These are phyloP conservation scores for Balansia obtecta DNA, from an alignment of 2,329 filamentous ascomycete species.

Conservation along the genomic window DNA sequence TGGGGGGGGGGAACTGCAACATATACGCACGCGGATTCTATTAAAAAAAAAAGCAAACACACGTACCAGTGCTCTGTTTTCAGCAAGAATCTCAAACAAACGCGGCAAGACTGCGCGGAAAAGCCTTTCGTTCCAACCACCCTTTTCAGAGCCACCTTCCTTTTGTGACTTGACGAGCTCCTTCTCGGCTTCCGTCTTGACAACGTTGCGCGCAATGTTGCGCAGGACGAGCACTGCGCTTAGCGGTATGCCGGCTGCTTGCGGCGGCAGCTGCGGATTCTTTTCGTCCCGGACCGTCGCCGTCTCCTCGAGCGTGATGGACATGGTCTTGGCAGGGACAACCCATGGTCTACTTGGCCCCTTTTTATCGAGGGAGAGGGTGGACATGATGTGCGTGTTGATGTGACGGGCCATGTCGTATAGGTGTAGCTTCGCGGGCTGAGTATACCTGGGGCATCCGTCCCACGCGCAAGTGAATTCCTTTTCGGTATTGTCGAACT, in stretches of 20 bases:
- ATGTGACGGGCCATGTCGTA: conserved; percentile 49
- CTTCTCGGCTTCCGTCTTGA: conserved; percentile 48
- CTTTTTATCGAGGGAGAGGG: conserved; percentile 11
- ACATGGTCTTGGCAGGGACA: conserved; percentile 42
- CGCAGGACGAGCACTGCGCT: conserved; percentile 66
- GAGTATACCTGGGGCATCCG: conserved; percentile 45
- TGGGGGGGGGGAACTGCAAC: not conserved
- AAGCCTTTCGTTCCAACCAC: conserved; percentile 53
- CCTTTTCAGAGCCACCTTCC: conserved; percentile 29
- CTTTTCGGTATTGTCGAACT: conserved; percentile 41
- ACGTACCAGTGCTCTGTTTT: conserved; percentile 51
- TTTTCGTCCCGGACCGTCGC: conserved; percentile 42
- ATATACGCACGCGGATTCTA: not conserved
- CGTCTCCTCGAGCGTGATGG: conserved; percentile 43
- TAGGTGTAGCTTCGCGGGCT: conserved; percentile 31
- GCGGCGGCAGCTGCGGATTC: conserved; percentile 42
- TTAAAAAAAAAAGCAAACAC: not conserved
- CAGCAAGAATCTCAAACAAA: conserved; percentile 56
- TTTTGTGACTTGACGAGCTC: conserved; percentile 36
- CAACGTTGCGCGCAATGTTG: conserved; percentile 59
- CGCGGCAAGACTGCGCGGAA: conserved; percentile 54
- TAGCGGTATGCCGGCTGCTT: conserved; percentile 68
- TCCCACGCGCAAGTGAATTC: conserved; percentile 55
- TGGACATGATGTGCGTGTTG: conserved; percentile 50
- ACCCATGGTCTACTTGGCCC: conserved; percentile 28